phyloP scores from a whole-genome alignment of 148 eudicot species.

The Dianthus caryophyllus region DNA sequence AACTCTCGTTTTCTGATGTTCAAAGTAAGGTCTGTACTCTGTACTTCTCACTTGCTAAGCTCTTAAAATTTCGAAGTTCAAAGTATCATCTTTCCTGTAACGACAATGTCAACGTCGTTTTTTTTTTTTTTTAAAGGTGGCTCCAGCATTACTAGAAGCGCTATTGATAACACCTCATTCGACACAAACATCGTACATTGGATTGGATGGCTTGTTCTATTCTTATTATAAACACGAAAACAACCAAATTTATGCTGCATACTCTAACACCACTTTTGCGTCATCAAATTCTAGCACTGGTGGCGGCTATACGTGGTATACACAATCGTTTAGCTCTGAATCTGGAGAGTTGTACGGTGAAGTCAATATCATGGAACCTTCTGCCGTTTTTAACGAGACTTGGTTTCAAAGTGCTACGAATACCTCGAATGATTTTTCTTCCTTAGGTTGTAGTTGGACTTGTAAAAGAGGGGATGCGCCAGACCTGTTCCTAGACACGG shows the following conservation, averaged over 20 bases:
- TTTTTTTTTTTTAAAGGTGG: conserved; percentile 42
- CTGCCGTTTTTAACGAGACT: conserved; percentile 6
- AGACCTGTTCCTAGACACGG: conserved; percentile 30
- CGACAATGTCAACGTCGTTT: neutral
- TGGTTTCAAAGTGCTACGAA: conserved; percentile 41
- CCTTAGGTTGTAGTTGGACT: conserved; percentile 39
- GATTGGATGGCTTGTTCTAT: conserved; percentile 53
- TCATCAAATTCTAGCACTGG: conserved; percentile 11
- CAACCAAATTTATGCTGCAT: conserved; percentile 37
- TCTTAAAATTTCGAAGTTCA: neutral
- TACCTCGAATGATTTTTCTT: conserved; percentile 34
- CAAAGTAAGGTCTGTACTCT: conserved; percentile 24
- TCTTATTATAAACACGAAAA: conserved; percentile 35
- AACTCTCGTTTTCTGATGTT: conserved; percentile 28
- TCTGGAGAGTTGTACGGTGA: conserved; percentile 45
- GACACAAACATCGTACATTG: conserved; percentile 51
- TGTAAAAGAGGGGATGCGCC: conserved; percentile 1
- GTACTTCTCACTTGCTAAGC: neutral
- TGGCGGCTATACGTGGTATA: conserved; percentile 34
- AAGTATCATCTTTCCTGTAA: neutral
- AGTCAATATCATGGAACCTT: conserved; percentile 21
- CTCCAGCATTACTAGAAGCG: conserved; percentile 48
- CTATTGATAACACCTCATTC: conserved; percentile 42
- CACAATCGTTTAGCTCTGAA: conserved; percentile 35
- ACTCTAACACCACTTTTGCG: conserved; percentile 42